These are phyloP conservation scores for Aspergillus sp. DNA, from an alignment of 2,329 filamentous ascomycete genomes.

Conservation along the genomic window DNA sequence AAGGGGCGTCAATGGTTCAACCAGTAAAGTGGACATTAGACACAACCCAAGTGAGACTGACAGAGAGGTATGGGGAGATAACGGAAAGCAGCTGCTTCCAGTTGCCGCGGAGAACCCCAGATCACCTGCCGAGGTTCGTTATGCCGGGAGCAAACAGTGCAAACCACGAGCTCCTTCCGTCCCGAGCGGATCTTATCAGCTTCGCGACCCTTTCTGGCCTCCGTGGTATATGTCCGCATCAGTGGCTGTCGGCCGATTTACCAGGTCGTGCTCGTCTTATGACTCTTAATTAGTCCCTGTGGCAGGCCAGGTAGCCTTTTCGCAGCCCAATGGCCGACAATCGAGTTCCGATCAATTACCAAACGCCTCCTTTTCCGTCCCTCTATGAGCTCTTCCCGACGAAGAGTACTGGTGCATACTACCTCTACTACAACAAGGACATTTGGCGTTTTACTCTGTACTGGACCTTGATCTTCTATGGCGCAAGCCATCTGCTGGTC, in stretches of 20 bases:
- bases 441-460: slow-evolving; percentile 85
- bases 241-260: slow-evolving; percentile 14
- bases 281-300: not conserved
- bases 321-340: slow-evolving; percentile 36
- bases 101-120: slow-evolving; percentile 35
- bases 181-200: slow-evolving; percentile 6
- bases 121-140: slow-evolving; percentile 37
- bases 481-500: slow-evolving; percentile 71
- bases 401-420: slow-evolving; percentile 56
- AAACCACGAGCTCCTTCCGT: not conserved
- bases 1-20: not conserved
- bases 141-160: slow-evolving; percentile 32
- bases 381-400: slow-evolving; percentile 73
- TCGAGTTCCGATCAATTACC: slow-evolving; percentile 61
- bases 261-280: slow-evolving; percentile 6
- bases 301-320: slow-evolving; percentile 6
- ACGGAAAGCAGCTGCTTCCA: not conserved
- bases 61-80: not conserved
- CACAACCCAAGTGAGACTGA: not conserved
- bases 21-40: slow-evolving; percentile 9
- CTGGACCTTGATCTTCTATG: slow-evolving; percentile 83
- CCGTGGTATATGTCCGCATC: not conserved
- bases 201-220: not conserved
- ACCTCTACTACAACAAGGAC: slow-evolving; percentile 73
- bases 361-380: slow-evolving; percentile 73